phyloP scores from a whole-genome alignment of 345 rosid species.

The Toxicodendron radicans region DNA sequence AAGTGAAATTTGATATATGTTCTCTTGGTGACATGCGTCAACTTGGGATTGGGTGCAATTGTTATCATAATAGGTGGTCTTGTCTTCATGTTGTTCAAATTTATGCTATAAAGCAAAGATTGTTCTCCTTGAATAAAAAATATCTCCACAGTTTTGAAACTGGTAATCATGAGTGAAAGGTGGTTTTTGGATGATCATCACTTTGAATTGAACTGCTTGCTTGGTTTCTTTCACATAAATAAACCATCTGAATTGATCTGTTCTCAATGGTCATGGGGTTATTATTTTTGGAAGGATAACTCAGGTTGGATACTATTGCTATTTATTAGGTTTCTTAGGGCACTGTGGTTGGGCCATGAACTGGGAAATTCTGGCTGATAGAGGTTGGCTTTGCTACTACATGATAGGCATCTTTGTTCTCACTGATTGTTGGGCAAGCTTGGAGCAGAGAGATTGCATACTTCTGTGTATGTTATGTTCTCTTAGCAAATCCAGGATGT shows the following conservation, averaged over 20 bases:
- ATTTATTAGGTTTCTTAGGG: no score
- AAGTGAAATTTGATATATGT: not conserved
- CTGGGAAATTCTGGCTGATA: not conserved
- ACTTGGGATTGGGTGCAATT: not conserved
- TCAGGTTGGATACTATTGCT: not conserved
- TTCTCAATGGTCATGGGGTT: not conserved
- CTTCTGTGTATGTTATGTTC: not conserved
- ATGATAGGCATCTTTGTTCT: not conserved
- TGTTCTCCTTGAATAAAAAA: no score
- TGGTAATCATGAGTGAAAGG: no score
- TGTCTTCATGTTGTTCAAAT: not conserved
- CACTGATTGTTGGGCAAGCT: conserved; percentile 3
- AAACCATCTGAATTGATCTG: no score
- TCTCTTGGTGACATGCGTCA: not conserved
- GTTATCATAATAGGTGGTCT: not conserved
- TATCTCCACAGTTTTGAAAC: not conserved
- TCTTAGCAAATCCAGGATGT: not conserved
- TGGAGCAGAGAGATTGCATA: not conserved
- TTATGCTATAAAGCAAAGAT: not conserved
- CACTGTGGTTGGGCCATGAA: no score
- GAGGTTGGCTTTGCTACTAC: not conserved
- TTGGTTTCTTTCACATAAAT: no score
- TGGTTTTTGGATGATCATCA: not conserved
- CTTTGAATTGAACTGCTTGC: not conserved
- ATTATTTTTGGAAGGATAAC: not conserved